Percentiles rank a stretch among this genome's conserved stretches.
Evolutionary conservation across 2,329 filamentous ascomycete species (phyloP).

Genomic region (Simplicillium aogashimaense): DNA sequence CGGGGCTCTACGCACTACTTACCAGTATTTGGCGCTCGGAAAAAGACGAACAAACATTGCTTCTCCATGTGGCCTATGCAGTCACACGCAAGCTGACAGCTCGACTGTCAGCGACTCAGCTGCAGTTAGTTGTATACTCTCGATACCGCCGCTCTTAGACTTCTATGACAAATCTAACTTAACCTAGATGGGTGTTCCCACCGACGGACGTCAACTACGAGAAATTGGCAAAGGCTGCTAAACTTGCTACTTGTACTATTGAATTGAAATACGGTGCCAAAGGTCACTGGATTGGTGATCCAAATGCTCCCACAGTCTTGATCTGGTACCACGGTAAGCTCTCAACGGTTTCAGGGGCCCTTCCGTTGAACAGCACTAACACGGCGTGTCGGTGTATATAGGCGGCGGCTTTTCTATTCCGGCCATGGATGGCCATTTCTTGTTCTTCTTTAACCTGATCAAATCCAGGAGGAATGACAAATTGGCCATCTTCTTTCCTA

Average conservation of each 20-base stretch:
- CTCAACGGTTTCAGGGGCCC: no score
- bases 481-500: slow-evolving; percentile 11
- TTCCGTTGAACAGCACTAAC: background rate
- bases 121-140: slow-evolving; percentile 13
- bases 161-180: no score
- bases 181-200: slow-evolving; percentile 9
- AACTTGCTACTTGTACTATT: slow-evolving; percentile 9
- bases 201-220: slow-evolving; percentile 10
- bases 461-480: slow-evolving; percentile 8
- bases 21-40: slow-evolving; percentile 8
- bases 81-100: slow-evolving; percentile 9
- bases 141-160: no score
- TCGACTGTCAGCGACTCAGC: slow-evolving; percentile 9
- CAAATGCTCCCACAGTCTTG: slow-evolving; percentile 10
- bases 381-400: background rate
- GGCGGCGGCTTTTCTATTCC: slow-evolving; percentile 13
- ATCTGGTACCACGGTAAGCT: slow-evolving; percentile 15
- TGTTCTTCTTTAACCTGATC: slow-evolving; percentile 9
- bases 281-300: slow-evolving; percentile 13
- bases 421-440: slow-evolving; percentile 11
- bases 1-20: slow-evolving; percentile 5
- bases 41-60: slow-evolving; percentile 9
- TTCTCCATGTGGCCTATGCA: slow-evolving; percentile 13
- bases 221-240: slow-evolving; percentile 8
- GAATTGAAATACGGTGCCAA: slow-evolving; percentile 9